Conservation (phyloP, 2,329 filamentous ascomycete genomes). For the Paraphoma chrysanthemicola region DNA sequence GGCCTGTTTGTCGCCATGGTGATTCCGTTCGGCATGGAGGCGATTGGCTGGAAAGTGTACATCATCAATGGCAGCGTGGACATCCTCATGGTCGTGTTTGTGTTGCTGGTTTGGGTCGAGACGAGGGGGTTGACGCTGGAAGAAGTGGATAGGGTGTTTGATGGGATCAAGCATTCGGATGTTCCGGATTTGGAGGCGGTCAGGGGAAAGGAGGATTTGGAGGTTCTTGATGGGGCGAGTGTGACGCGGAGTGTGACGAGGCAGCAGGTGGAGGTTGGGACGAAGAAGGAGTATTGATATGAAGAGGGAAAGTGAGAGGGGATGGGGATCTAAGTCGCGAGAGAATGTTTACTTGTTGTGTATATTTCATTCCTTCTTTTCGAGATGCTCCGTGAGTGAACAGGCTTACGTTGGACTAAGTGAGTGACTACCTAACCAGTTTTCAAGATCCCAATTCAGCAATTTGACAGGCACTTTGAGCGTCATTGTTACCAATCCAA, state of each 20-base stretch:
- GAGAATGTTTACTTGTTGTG: neutral
- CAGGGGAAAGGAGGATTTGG: neutral
- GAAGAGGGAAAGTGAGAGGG: neutral
- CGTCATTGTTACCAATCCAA: too few relatives aligned
- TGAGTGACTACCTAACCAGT: too few relatives aligned
- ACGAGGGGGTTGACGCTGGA: constrained; percentile 25
- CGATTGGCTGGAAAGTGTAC: constrained; percentile 32
- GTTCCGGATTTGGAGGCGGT: constrained; percentile 21
- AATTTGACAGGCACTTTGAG: too few relatives aligned
- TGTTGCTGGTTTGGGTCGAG: constrained; percentile 40
- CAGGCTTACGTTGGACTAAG: too few relatives aligned
- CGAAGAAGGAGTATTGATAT: neutral
- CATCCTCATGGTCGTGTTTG: constrained; percentile 36
- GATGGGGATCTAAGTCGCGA: too few relatives aligned
- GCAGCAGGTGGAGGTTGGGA: neutral
- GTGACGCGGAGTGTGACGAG: neutral
- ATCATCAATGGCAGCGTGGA: constrained; percentile 26
- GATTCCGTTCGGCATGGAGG: constrained; percentile 39
- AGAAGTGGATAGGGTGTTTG: constrained; percentile 24
- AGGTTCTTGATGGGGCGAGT: neutral
- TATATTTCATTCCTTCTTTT: neutral
- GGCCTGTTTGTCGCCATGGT: constrained; percentile 42
- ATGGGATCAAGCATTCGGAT: constrained; percentile 24
- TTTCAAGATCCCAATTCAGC: too few relatives aligned
- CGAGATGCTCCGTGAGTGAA: too few relatives aligned